phyloP scores from a whole-genome alignment of 169 alveolate species.

The Theileria equi region DNA sequence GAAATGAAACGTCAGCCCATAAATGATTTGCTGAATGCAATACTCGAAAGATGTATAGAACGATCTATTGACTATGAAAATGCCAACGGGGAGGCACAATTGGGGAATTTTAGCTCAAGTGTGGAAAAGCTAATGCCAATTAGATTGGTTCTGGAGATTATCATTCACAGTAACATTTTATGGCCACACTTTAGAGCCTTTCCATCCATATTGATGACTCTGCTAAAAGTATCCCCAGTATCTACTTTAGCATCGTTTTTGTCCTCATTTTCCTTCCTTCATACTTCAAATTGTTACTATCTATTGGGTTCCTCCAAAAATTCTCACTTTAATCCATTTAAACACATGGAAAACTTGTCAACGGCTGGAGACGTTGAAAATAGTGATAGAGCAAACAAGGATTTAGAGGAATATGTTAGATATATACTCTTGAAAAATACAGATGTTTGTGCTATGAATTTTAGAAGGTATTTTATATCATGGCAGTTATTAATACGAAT shows the following conservation, averaged over 20 bases:
- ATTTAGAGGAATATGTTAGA: neutral
- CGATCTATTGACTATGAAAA: neutral
- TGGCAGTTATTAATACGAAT: conserved; percentile 24
- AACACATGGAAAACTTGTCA: neutral
- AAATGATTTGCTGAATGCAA: neutral
- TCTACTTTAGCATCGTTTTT: neutral
- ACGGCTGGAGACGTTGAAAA: neutral
- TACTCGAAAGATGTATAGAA: neutral
- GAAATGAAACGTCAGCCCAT: neutral
- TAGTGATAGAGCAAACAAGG: neutral
- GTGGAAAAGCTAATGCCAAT: conserved; percentile 2
- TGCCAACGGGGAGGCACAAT: neutral
- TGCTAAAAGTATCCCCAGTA: conserved; percentile 42
- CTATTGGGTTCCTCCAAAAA: neutral
- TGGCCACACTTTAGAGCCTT: conserved; percentile 22
- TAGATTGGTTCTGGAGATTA: conserved; percentile 18
- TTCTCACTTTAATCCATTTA: neutral
- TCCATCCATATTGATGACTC: conserved; percentile 19
- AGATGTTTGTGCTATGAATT: neutral
- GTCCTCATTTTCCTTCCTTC: neutral
- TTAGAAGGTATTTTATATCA: conserved; percentile 6
- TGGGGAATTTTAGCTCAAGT: neutral
- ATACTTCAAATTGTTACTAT: neutral
- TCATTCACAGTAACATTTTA: conserved; percentile 10
- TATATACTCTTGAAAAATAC: neutral